Percentiles rank a stretch among this genome's conserved stretches.
Evolutionary conservation across 805 yeast genomes (phyloP).

Genomic region (Ogataea siamensis): DNA sequence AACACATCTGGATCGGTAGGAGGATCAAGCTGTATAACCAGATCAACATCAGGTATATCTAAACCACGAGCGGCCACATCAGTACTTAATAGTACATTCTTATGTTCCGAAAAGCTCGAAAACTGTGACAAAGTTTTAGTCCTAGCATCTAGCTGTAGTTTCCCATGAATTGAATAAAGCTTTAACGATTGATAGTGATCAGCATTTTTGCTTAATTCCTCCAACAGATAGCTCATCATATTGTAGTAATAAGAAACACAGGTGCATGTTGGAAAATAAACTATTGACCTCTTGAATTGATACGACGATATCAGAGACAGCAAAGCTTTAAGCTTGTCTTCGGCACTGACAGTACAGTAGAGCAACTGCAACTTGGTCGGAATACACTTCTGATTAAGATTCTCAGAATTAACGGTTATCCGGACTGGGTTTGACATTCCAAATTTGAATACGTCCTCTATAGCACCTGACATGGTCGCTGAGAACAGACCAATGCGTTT

Average conservation of each 20-base stretch:
- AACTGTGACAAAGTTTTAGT: slow-evolving; percentile 67
- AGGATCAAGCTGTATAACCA: slow-evolving; percentile 92
- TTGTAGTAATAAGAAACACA: slow-evolving; percentile 76
- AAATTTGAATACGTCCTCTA: slow-evolving; percentile 72
- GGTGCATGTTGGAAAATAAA: slow-evolving; percentile 88
- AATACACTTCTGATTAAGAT: slow-evolving; percentile 36
- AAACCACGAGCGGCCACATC: slow-evolving; percentile 99
- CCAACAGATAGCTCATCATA: slow-evolving; percentile 44
- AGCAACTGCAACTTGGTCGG: slow-evolving; percentile 63
- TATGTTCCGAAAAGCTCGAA: slow-evolving; percentile 43
- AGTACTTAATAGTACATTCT: slow-evolving; percentile 77
- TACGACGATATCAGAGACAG: slow-evolving; percentile 51
- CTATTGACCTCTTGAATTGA: slow-evolving; percentile 76
- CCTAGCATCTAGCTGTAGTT: slow-evolving; percentile 77
- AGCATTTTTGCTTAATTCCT: slow-evolving; percentile 11
- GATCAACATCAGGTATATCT: slow-evolving; percentile 91
- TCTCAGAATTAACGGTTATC: slow-evolving; percentile 64
- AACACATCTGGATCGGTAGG: slow-evolving; percentile 92
- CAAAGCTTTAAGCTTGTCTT: slow-evolving; percentile 57
- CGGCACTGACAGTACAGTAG: slow-evolving; percentile 59
- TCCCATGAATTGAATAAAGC: slow-evolving; percentile 85
- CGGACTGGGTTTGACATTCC: slow-evolving; percentile 94
- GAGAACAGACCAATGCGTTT: slow-evolving; percentile 92
- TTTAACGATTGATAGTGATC: slow-evolving; percentile 24
- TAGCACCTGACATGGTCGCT: slow-evolving; percentile 87